phyloP scores from a whole-genome alignment of 129 eudicot species.

The Kitagawia praeruptora region DNA sequence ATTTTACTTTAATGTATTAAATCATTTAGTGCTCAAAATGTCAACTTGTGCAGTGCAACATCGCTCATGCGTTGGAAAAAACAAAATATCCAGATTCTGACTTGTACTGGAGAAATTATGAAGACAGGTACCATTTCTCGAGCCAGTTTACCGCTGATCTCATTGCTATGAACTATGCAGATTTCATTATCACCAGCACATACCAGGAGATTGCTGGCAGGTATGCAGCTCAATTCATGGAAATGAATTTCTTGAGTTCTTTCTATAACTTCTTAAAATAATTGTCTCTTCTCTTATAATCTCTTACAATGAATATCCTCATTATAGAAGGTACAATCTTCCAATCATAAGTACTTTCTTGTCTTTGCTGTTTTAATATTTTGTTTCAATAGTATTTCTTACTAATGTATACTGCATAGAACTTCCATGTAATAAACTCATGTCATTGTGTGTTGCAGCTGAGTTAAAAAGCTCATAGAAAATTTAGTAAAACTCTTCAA shows the following conservation, averaged over 20 bases:
- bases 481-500: neutral
- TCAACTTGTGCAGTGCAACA: conserved; percentile 20
- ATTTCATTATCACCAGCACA: conserved; percentile 37
- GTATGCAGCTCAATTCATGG: conserved; percentile 9
- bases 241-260: neutral
- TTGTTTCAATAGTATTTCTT: neutral
- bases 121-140: conserved; percentile 36
- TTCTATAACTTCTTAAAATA: neutral
- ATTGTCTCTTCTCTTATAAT: neutral
- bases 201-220: conserved; percentile 40
- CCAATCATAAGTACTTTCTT: neutral
- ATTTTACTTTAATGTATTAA: neutral
- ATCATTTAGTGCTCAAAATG: too few species aligned
- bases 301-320: neutral
- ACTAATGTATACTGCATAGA: neutral
- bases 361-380: neutral
- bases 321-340: neutral
- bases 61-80: conserved; percentile 37
- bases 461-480: neutral
- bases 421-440: neutral
- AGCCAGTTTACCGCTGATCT: conserved; percentile 39
- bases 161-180: conserved; percentile 30
- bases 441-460: neutral
- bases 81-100: conserved; percentile 35
- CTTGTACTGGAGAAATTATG: conserved; percentile 25